Percentiles rank a stretch among this genome's conserved stretches.
These are phyloP conservation scores for Leccinum rimulosum DNA, from an alignment of 768 basidiomycete species.

Conservation along the genomic window DNA sequence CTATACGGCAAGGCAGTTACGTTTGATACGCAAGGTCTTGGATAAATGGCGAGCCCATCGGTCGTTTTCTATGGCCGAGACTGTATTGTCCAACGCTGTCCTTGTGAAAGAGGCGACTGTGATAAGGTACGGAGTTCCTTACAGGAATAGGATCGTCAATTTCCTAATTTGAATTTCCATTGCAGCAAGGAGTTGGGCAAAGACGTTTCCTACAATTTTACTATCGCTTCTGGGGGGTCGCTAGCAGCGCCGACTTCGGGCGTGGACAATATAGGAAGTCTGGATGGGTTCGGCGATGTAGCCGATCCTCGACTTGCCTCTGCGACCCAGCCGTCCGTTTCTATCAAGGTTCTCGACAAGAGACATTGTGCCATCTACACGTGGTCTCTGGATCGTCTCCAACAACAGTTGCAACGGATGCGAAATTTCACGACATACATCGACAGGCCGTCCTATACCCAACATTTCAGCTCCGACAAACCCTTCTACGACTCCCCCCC, in stretches of 20 bases:
- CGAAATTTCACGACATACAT: constrained; percentile 88
- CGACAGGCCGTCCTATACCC: constrained; percentile 88
- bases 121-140: constrained; percentile 57
- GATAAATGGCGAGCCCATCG: constrained; percentile 83
- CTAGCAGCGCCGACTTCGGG: constrained; percentile 79
- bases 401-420: constrained; percentile 90
- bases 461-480: constrained; percentile 91
- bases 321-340: constrained; percentile 76
- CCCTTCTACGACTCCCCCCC: constrained; percentile 89
- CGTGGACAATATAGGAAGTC: constrained; percentile 79
- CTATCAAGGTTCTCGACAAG: constrained; percentile 89
- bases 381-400: constrained; percentile 88
- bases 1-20: constrained; percentile 78
- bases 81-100: constrained; percentile 79
- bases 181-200: constrained; percentile 82
- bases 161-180: constrained; percentile 9
- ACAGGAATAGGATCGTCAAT: neutral
- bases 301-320: constrained; percentile 78
- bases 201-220: constrained; percentile 89
- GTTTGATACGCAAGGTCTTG: constrained; percentile 78
- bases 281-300: constrained; percentile 92
- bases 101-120: constrained; percentile 93
- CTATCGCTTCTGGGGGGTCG: constrained; percentile 79
- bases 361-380: constrained; percentile 83
- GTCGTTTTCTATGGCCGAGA: constrained; percentile 91